Conservation (phyloP, 2,329 filamentous ascomycete species). For the Phoma sp. region DNA sequence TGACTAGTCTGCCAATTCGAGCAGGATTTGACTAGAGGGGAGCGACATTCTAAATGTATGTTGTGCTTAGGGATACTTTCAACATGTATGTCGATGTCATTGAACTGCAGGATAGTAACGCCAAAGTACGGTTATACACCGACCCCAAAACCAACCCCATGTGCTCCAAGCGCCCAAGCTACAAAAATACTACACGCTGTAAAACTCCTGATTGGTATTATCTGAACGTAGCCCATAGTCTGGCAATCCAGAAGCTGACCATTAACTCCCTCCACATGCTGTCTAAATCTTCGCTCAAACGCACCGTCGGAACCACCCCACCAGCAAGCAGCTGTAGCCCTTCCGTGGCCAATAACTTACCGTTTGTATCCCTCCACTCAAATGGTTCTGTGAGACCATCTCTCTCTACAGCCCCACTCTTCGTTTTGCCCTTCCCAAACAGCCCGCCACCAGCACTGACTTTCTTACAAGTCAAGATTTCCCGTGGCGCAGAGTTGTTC, state of each 20-base stretch:
- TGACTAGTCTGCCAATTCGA: background rate
- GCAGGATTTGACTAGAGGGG: background rate
- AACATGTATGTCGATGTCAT: background rate
- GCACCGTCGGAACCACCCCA: constrained; percentile 23
- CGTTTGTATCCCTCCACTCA: constrained; percentile 27
- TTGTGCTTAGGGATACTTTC: background rate
- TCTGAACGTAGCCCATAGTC: constrained; percentile 19
- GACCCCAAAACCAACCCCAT: background rate
- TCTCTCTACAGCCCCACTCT: constrained; percentile 8
- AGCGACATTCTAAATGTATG: background rate
- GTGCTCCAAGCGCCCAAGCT: background rate
- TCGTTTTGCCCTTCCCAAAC: constrained; percentile 16
- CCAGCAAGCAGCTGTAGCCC: constrained; percentile 13
- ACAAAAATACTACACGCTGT: background rate
- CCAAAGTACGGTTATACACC: background rate
- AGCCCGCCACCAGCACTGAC: constrained; percentile 10
- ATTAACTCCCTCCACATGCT: constrained; percentile 31
- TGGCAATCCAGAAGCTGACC: constrained; percentile 24
- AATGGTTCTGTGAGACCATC: constrained; percentile 13
- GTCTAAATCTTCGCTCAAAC: constrained; percentile 23
- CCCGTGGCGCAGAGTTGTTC: constrained; percentile 13
- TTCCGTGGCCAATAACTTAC: constrained; percentile 26
- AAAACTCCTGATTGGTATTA: background rate
- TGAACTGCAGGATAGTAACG: background rate
- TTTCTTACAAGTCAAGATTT: constrained; percentile 27